Percentiles rank a stretch among this genome's conserved stretches.
Conservation (phyloP, 2,329 filamentous ascomycete species). For the Pyrenochaeta sp. region DNA sequence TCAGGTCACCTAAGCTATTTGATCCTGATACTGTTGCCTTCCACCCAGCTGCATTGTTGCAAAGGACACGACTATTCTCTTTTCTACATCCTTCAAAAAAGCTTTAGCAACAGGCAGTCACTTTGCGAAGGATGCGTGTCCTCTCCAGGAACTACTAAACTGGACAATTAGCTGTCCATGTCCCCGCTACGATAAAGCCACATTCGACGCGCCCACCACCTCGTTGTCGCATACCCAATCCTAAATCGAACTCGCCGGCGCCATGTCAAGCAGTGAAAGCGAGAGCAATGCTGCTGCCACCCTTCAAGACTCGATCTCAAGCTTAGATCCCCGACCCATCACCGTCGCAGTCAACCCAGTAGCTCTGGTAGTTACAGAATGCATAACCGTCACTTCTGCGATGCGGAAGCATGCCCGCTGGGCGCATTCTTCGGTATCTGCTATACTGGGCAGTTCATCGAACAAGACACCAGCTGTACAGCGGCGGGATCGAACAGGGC, state of each 20-base stretch:
- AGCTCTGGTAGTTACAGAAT: slow-evolving; percentile 96
- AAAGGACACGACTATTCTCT: not conserved
- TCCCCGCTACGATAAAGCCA: slow-evolving; percentile 33
- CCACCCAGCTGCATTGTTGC: not conserved
- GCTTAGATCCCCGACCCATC: slow-evolving; percentile 51
- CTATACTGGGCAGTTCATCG: slow-evolving; percentile 82
- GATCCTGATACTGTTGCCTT: not conserved
- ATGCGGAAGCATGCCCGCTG: slow-evolving; percentile 98
- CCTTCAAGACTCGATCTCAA: slow-evolving; percentile 32
- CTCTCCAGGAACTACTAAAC: slow-evolving; percentile 31
- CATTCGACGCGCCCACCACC: slow-evolving; percentile 24
- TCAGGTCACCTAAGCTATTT: not conserved
- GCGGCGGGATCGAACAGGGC: slow-evolving; percentile 45
- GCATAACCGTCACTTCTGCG: slow-evolving; percentile 95
- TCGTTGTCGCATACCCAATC: slow-evolving; percentile 17
- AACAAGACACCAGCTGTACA: slow-evolving; percentile 53
- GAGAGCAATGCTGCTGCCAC: slow-evolving; percentile 32
- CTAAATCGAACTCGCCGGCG: slow-evolving; percentile 6
- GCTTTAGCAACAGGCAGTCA: slow-evolving; percentile 12
- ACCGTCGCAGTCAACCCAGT: slow-evolving; percentile 89
- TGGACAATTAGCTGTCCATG: slow-evolving; percentile 35
- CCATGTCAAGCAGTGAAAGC: slow-evolving; percentile 41
- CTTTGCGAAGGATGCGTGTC: slow-evolving; percentile 35
- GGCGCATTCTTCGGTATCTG: slow-evolving; percentile 94
- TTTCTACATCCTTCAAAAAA: not conserved